phyloP scores from a whole-genome alignment of 345 rosid genomes.

The Populus tremula region DNA sequence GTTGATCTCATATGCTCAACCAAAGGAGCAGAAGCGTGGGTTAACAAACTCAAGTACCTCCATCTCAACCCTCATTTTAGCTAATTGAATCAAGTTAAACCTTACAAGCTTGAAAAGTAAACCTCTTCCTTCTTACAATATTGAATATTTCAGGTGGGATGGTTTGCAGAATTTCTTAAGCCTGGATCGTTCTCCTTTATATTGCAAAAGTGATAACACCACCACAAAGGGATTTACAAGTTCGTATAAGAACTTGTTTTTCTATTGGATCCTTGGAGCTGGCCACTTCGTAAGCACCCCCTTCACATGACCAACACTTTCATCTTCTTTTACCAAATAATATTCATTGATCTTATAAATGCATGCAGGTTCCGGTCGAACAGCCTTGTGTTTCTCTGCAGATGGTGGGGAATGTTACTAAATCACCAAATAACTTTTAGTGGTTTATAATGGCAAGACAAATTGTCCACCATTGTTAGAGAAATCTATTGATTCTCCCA shows the following conservation, averaged over 20 bases:
- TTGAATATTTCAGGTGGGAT: conserved; percentile 32
- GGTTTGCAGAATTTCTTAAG: conserved; percentile 23
- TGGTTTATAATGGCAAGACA: background rate
- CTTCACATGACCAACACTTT: background rate
- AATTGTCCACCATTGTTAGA: too few species aligned
- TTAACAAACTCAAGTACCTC: conserved; percentile 37
- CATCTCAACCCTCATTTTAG: background rate
- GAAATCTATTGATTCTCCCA: too few species aligned
- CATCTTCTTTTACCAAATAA: background rate
- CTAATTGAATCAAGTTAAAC: background rate
- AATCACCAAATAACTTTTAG: conserved; percentile 28
- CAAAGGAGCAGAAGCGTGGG: conserved; percentile 46
- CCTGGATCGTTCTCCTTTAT: conserved; percentile 27
- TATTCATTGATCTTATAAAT: background rate
- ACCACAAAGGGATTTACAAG: conserved; percentile 30
- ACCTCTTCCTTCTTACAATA: background rate
- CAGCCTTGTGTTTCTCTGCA: conserved; percentile 42
- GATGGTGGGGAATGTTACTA: conserved; percentile 39
- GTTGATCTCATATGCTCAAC: conserved; percentile 48
- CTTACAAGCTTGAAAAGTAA: too few species aligned
- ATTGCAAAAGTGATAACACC: conserved; percentile 22
- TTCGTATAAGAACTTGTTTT: conserved; percentile 32
- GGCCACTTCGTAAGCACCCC: conserved; percentile 37
- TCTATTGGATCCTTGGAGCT: conserved; percentile 44
- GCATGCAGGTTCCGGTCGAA: conserved; percentile 38